Evolutionary conservation across 1,139 yeast species (phyloP), one percentile per base, ranked within the genome.

Genomic region (Eremothecium sinecaudum): DNA sequence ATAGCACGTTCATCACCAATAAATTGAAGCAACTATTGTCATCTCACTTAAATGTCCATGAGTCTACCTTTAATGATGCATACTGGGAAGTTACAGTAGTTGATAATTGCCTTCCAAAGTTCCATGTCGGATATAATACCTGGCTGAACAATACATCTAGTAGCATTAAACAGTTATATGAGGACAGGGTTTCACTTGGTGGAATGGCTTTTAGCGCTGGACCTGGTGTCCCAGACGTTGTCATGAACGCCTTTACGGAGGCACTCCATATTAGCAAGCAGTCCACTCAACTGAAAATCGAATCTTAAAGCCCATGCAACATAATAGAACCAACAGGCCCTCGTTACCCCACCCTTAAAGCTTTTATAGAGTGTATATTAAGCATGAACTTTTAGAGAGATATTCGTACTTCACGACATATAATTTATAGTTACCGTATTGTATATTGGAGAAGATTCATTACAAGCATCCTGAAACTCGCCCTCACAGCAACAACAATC

Each of bases 181-280:
- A 56, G 2, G 65, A 65, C 18, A 63, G 65, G 15, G 52, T 84
- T 2, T 69, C 77, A 1, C 51, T 81, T 7, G 86, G 92, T 15
- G 97, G 96, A 0, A 82, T 80, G 73, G 73, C 84, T 2, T 79
- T 79, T 55, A 83, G 86, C 9, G 71, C 70, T 28, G 93, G 94
- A 0, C 75, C 83, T 2, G 96, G 96, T 1, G 87, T 87, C 1
- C 94, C 95, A 1, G 95, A 86, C 57, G 80, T 90, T 46, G 79
- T 83, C 1, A 58, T 71, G 24, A 75, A 76, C 48, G 71, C 81
- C 5, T 66, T 80, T 36, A 67, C 66, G 32, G 73, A 66, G 36
- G 92, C 90, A 5, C 19, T 15, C 9, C n/a, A n/a, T n/a, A n/a
- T n/a, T n/a, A n/a, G n/a, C n/a, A n/a, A n/a, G n/a, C n/a, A n/a